These are phyloP conservation scores for Candida silvatica DNA, from an alignment of 805 yeast genomes.

Conservation along the genomic window DNA sequence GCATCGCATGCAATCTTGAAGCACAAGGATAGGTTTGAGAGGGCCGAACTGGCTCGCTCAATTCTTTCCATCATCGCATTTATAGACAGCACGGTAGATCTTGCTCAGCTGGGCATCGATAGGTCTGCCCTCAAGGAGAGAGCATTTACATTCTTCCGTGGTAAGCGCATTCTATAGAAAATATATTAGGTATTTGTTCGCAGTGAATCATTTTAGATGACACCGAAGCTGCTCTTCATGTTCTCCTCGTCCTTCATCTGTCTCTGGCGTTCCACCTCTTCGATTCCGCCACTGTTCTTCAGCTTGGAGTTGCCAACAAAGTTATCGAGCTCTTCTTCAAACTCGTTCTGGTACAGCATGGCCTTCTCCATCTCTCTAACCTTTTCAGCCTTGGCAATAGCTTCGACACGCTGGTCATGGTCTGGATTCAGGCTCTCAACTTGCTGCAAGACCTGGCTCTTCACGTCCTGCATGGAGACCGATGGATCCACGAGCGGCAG, in stretches of 20 bases:
- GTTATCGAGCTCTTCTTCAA: conserved; percentile 77
- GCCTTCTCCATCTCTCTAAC: conserved; percentile 70
- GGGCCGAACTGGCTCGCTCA: neutral
- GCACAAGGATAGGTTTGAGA: conserved; percentile 3
- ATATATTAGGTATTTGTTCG: neutral
- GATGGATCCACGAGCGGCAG: conserved; percentile 45
- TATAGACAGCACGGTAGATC: neutral
- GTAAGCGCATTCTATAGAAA: conserved; percentile 1
- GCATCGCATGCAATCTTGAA: conserved; percentile 11
- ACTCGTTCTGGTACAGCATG: conserved; percentile 47
- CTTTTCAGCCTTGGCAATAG: conserved; percentile 81
- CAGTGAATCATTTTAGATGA: neutral
- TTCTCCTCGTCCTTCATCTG: conserved; percentile 63
- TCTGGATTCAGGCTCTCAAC: conserved; percentile 76
- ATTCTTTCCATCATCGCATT: neutral
- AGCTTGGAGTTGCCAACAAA: conserved; percentile 75
- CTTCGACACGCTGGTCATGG: conserved; percentile 79
- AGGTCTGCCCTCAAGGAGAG: neutral
- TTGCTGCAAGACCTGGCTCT: conserved; percentile 74
- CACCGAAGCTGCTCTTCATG: conserved; percentile 41
- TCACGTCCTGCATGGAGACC: conserved; percentile 43
- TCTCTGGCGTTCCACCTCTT: conserved; percentile 70
- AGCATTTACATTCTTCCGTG: neutral
- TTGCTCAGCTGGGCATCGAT: neutral
- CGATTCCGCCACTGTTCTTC: conserved; percentile 82